phyloP scores from a whole-genome alignment of 768 basidiomycete genomes.

The Panaeolus cyanescens region DNA sequence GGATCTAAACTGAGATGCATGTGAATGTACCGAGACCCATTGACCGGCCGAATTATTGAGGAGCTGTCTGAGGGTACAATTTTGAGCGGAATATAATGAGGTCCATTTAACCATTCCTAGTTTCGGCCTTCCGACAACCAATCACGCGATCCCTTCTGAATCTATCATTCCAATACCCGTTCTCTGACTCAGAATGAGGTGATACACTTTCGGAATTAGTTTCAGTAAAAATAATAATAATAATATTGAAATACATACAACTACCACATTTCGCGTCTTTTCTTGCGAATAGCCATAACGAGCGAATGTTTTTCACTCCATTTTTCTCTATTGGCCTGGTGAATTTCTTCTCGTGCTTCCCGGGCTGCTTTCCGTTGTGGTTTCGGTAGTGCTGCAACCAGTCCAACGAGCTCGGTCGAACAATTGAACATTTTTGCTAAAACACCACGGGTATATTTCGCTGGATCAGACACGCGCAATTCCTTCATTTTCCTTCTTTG shows the following conservation, averaged over 20 bases:
- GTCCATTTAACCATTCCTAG: constrained; percentile 30
- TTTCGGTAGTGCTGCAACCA: constrained; percentile 63
- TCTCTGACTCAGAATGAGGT: not conserved
- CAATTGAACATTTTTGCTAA: constrained; percentile 81
- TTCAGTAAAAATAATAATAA: not conserved
- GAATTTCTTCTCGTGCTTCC: constrained; percentile 45
- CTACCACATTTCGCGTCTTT: constrained; percentile 77
- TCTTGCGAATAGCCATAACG: constrained; percentile 62
- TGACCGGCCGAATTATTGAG: constrained; percentile 22
- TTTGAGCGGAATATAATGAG: constrained; percentile 26
- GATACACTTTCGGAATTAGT: not conserved
- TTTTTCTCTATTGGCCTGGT: constrained; percentile 46
- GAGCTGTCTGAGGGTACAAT: constrained; percentile 22
- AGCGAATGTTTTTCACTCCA: constrained; percentile 77
- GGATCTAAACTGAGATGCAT: constrained; percentile 19
- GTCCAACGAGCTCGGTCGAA: constrained; percentile 65
- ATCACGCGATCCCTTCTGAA: constrained; percentile 24
- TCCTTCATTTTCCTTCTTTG: constrained; percentile 56
- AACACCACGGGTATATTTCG: constrained; percentile 57
- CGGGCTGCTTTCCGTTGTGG: constrained; percentile 44
- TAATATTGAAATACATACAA: not conserved
- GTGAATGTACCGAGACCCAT: constrained; percentile 29
- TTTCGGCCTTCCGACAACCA: constrained; percentile 37
- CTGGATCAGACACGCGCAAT: constrained; percentile 60
- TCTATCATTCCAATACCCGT: constrained; percentile 4